A percentile compares a stretch with the other conserved stretches of the same genome.
phyloP scores from a whole-genome alignment of 768 basidiomycete species.

The Russula lepida region DNA sequence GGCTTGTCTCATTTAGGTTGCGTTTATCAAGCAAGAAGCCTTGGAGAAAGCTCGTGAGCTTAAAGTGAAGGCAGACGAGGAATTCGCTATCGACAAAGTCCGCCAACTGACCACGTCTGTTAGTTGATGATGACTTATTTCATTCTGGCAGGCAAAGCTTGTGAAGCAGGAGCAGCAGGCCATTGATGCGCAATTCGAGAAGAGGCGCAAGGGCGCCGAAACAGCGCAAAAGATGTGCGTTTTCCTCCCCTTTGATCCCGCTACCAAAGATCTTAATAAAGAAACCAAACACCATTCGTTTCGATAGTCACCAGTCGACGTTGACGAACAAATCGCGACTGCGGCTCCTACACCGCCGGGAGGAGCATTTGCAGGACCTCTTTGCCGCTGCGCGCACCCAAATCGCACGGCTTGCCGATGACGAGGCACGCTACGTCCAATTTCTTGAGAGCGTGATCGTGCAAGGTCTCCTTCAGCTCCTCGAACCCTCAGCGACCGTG shows the following conservation, averaged over 20 bases:
- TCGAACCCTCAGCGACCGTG: constrained; percentile 66
- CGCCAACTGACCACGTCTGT: not conserved
- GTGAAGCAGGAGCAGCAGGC: constrained; percentile 94
- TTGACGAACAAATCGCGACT: constrained; percentile 95
- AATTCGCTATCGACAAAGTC: constrained; percentile 98
- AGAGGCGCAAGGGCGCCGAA: constrained; percentile 91
- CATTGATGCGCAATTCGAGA: constrained; percentile 91
- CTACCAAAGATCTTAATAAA: not conserved
- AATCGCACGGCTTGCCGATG: constrained; percentile 52
- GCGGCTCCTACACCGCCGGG: constrained; percentile 79
- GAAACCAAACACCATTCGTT: not conserved
- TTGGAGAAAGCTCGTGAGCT: constrained; percentile 97
- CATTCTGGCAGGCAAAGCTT: constrained; percentile 69
- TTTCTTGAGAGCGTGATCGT: constrained; percentile 80
- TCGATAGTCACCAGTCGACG: constrained; percentile 78
- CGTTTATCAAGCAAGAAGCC: constrained; percentile 98
- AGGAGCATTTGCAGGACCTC: constrained; percentile 86
- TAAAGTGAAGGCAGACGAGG: constrained; percentile 94
- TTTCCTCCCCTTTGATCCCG: not conserved
- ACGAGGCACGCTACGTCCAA: constrained; percentile 64
- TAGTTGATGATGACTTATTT: not conserved
- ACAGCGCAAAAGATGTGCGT: constrained; percentile 93
- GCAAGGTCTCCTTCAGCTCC: constrained; percentile 76
- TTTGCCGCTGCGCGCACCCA: constrained; percentile 64
- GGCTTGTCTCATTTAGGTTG: constrained; percentile 40